These are phyloP conservation scores for Podospora australis DNA, from an alignment of 495 filamentous ascomycete genomes.

Conservation along the genomic window DNA sequence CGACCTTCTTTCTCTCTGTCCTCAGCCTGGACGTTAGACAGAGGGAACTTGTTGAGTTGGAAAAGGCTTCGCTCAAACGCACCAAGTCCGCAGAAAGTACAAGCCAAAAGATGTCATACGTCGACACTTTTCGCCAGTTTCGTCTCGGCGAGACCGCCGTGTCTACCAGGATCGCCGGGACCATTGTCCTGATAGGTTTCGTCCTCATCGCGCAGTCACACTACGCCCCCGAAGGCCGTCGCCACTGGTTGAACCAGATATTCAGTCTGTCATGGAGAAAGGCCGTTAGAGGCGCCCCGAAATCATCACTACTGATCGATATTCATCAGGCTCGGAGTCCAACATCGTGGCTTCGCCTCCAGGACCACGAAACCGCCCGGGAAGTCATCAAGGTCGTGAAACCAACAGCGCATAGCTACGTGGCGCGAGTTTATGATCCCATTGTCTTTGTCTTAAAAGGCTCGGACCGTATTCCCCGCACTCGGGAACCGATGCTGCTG, in stretches of 20 bases:
- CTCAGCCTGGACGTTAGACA: constrained; percentile 67
- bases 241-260: constrained; percentile 37
- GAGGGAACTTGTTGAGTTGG: constrained; percentile 53
- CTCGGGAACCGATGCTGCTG: constrained; percentile 36
- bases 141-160: constrained; percentile 44
- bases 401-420: constrained; percentile 56
- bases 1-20: constrained; percentile 67
- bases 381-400: constrained; percentile 65
- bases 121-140: constrained; percentile 42
- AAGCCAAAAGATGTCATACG: constrained; percentile 37
- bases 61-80: constrained; percentile 35
- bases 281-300: constrained; percentile 22
- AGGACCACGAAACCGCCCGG: constrained; percentile 65
- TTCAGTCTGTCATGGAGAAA: constrained; percentile 22
- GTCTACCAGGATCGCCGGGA: constrained; percentile 55
- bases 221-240: constrained; percentile 50
- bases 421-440: constrained; percentile 62
- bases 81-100: constrained; percentile 16
- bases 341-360: constrained; percentile 61
- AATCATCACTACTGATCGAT: constrained; percentile 36
- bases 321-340: constrained; percentile 64
- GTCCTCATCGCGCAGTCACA: constrained; percentile 58
- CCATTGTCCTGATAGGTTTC: constrained; percentile 54
- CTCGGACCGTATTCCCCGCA: constrained; percentile 48
- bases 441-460: constrained; percentile 60